Percentiles rank a stretch among this genome's conserved stretches.
Evolutionary conservation across 129 eudicot species (phyloP).

Genomic region (Mikania micrantha): DNA sequence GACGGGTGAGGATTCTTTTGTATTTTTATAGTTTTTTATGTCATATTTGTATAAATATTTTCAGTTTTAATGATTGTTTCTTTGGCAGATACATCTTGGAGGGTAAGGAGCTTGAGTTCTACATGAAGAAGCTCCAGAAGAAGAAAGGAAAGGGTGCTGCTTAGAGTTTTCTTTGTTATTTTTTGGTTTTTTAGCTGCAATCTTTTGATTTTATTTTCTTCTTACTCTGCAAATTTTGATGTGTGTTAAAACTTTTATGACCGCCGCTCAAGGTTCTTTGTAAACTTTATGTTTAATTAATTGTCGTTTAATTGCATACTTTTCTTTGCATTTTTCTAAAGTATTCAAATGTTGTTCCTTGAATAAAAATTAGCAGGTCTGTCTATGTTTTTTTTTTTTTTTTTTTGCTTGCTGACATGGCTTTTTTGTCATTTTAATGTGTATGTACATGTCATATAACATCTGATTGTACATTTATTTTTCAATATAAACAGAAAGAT

Average conservation of each 20-base stretch:
- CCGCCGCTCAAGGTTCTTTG: background rate
- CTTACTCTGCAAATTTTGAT: background rate
- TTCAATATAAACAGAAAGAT: too few species aligned
- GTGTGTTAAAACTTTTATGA: background rate
- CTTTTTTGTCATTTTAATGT: too few species aligned
- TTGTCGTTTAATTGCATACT: background rate
- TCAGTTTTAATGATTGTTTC: background rate
- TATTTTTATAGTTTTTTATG: background rate
- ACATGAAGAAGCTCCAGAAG: slow-evolving; percentile 79
- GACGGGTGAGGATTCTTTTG: slow-evolving; percentile 45
- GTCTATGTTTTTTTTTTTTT: too few species aligned
- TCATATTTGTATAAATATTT: background rate
- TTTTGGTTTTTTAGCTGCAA: background rate
- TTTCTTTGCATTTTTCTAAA: background rate
- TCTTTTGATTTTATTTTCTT: background rate
- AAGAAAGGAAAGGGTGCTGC: slow-evolving; percentile 82
- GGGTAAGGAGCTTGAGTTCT: slow-evolving; percentile 83
- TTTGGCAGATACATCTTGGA: slow-evolving; percentile 62
- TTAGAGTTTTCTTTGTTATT: slow-evolving; percentile 11
- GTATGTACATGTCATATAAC: too few species aligned
- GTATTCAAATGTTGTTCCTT: too few species aligned
- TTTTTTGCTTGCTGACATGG: too few species aligned
- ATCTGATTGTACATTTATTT: too few species aligned
- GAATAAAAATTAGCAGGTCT: too few species aligned
- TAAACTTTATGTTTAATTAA: background rate